phyloP scores from a whole-genome alignment of 192 early-diverging fungal species.

The Coemansia sp. region DNA sequence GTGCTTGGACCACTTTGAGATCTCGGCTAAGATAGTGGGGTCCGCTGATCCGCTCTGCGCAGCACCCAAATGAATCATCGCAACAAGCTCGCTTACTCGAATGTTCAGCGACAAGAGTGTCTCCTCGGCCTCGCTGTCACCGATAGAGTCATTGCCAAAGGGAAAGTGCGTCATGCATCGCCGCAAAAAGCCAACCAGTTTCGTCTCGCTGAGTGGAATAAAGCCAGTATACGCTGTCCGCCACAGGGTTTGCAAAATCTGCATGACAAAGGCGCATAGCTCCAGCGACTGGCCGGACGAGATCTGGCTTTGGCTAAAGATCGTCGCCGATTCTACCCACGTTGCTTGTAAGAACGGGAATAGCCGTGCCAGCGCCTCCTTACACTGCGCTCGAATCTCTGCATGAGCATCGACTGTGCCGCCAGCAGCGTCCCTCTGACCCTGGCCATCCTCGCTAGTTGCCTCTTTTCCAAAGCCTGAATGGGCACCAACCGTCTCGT shows the following conservation, averaged over 20 bases:
- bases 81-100: conserved; percentile 35
- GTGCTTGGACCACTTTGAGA: conserved; percentile 28
- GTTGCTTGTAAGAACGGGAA: conserved; percentile 73
- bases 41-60: background rate
- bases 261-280: conserved; percentile 64
- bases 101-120: conserved; percentile 39
- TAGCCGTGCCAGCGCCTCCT: conserved; percentile 51
- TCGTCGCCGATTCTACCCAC: conserved; percentile 80
- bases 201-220: conserved; percentile 18
- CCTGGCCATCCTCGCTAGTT: conserved; percentile 11
- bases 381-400: conserved; percentile 21
- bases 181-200: conserved; percentile 63
- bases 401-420: conserved; percentile 12
- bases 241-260: conserved; percentile 76
- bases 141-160: conserved; percentile 62
- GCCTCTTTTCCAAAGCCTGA: conserved; percentile 1
- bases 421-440: conserved; percentile 21
- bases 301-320: conserved; percentile 60
- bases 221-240: conserved; percentile 51
- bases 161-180: conserved; percentile 78
- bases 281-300: conserved; percentile 63
- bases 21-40: background rate
- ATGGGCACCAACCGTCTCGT: conserved; percentile 17
- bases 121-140: conserved; percentile 47
- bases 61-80: conserved; percentile 22